Evolutionary conservation across 2,329 filamentous ascomycete genomes (phyloP), one percentile per base, ranked within the genome.

Genomic region (Pseudocercospora macadamiae): DNA sequence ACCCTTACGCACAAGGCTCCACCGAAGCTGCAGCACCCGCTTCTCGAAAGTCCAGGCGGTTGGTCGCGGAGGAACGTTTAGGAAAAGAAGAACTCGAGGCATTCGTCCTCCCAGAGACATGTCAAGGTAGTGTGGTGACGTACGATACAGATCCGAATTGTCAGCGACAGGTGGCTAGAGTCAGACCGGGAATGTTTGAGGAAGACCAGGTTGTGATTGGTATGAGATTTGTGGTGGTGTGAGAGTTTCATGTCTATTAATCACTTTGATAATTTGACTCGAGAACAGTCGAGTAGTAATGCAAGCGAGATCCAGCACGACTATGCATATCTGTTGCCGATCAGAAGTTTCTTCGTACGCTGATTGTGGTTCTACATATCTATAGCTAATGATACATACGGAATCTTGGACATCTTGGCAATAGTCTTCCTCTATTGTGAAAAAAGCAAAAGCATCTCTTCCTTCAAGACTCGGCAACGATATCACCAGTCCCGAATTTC

Each of bases 141-240:
- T 72, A 67, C 54, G 26, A 49, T 49, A 65, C 64, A 14, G 51
- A 60, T 2, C 64, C 68, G 9, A 63, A 64, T 21, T 64, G 71
- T 42, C 60, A 77, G 53, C 72, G 77, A 52, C 75, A 79, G 62
- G 66, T 78, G 1, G 68, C 67, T 42, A 71, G 74, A 44, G 74
- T 75, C 59, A 68, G 75, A 54, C 65, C 69, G 21, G 77, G 76
- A 5, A 59, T 69, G 19, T 80, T 79, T 59, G 65, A 64, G 21
- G 77, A 79, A 64, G 70, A 75, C 3, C 70, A 71, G 23, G 68
- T 80, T 30, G 68, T 79, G 9, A 70, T 76, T 19, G 77, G 75
- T 1, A 71, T 78, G 59, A 70, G 77, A 39, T 79, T 77, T 62
- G 70, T 77, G 26, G 70, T 79, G 23, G 52, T 70, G 9, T 72